Evolutionary conservation across 768 basidiomycete genomes (phyloP).

Genomic region (Obba rivulosa): DNA sequence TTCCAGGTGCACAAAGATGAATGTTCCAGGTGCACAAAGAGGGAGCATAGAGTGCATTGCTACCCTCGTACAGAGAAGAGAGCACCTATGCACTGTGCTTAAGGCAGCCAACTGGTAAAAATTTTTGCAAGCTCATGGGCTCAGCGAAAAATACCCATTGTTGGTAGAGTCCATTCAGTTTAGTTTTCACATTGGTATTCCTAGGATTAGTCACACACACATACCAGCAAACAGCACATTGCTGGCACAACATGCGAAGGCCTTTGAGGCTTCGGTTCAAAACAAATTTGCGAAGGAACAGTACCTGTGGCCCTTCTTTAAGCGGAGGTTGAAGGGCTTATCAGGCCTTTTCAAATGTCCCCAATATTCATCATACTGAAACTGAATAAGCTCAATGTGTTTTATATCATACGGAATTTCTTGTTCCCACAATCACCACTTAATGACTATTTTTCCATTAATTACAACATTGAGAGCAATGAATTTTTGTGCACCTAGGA

Average conservation of each 20-base stretch:
- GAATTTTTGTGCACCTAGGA: conserved; percentile 42
- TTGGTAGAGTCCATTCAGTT: neutral
- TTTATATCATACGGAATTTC: conserved; percentile 25
- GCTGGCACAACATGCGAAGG: neutral
- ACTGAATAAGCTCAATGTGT: conserved; percentile 17
- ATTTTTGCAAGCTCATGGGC: neutral
- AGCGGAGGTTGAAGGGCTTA: neutral
- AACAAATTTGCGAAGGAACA: neutral
- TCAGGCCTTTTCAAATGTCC: conserved; percentile 29
- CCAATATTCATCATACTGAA: conserved; percentile 27
- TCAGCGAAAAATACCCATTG: neutral
- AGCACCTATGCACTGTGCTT: neutral
- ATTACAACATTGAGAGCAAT: no score
- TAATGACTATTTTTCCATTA: no score
- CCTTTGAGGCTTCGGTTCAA: no score
- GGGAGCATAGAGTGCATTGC: neutral
- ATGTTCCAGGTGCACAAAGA: neutral
- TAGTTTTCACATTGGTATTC: neutral
- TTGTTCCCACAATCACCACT: conserved; percentile 16
- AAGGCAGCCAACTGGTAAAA: neutral
- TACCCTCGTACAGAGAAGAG: neutral
- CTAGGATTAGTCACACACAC: conserved; percentile 7
- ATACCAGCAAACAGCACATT: conserved; percentile 1
- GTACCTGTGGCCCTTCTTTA: conserved; percentile 5
- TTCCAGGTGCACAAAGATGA: neutral